phyloP scores from a whole-genome alignment of 1,284 basidiomycete genomes.

The Leccinum fallax region DNA sequence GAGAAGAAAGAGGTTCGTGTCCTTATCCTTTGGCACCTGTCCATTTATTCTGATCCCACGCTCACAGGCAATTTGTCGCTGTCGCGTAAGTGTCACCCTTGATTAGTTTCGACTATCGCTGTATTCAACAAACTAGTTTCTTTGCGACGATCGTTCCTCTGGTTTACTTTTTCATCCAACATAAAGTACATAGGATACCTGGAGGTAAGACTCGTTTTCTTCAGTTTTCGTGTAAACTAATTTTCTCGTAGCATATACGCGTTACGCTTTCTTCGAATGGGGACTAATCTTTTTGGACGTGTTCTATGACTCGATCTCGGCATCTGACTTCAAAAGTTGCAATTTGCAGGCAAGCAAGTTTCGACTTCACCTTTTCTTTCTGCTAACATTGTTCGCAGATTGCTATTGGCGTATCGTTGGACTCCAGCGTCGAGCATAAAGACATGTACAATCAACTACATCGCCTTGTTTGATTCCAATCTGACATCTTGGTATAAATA shows the following conservation, averaged over 20 bases:
- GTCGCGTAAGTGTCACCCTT: slow-evolving; percentile 41
- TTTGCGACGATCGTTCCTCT: slow-evolving; percentile 72
- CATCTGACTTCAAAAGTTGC: slow-evolving; percentile 60
- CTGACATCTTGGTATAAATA: slow-evolving; percentile 29
- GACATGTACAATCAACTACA: slow-evolving; percentile 33
- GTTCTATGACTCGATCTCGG: slow-evolving; percentile 71
- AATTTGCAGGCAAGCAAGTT: slow-evolving; percentile 49
- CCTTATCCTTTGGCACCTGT: not conserved
- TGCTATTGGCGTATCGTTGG: slow-evolving; percentile 33
- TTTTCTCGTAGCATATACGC: slow-evolving; percentile 68
- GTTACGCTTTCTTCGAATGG: slow-evolving; percentile 90
- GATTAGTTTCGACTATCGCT: slow-evolving; percentile 1
- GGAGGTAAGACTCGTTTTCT: slow-evolving; percentile 56
- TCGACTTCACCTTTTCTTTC: not conserved
- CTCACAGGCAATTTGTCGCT: slow-evolving; percentile 53
- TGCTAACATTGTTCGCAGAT: slow-evolving; percentile 24
- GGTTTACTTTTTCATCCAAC: slow-evolving; percentile 83
- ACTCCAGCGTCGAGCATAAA: slow-evolving; percentile 20
- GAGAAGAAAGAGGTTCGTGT: slow-evolving; percentile 54
- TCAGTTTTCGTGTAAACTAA: slow-evolving; percentile 2
- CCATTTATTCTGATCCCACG: slow-evolving; percentile 5
- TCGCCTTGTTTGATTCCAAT: slow-evolving; percentile 24
- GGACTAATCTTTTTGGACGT: slow-evolving; percentile 80
- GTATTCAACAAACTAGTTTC: slow-evolving; percentile 52
- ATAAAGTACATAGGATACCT: slow-evolving; percentile 77